Conservation (phyloP, 805 yeast genomes). For the Candida ulmi region DNA sequence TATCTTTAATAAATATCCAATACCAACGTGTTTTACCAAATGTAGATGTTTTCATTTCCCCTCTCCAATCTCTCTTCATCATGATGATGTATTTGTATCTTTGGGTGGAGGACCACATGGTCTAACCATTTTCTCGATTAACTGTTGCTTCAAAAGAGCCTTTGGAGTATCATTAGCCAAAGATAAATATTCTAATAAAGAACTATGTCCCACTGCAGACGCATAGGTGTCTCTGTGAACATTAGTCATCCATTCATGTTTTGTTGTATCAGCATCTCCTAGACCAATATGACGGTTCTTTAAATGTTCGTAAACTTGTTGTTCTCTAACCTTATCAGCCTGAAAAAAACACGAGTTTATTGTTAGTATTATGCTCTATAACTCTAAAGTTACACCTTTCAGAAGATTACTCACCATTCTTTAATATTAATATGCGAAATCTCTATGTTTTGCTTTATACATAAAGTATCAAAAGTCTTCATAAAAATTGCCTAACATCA, state of each 20-base stretch:
- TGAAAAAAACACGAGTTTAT: too few species aligned
- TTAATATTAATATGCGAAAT: too few species aligned
- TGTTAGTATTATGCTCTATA: too few species aligned
- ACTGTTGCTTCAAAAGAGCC: constrained; percentile 23
- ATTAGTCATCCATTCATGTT: constrained; percentile 64
- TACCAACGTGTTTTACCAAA: too few species aligned
- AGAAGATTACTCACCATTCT: constrained; percentile 6
- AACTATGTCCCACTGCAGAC: constrained; percentile 54
- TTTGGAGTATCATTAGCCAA: constrained; percentile 45
- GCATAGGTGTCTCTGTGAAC: constrained; percentile 63
- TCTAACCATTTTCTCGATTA: constrained; percentile 35
- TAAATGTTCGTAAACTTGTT: constrained; percentile 48
- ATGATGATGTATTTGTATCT: not conserved
- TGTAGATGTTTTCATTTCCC: too few species aligned
- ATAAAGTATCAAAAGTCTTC: too few species aligned
- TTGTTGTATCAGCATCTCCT: constrained; percentile 67
- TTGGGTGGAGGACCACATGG: constrained; percentile 22
- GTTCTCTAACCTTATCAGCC: constrained; percentile 65
- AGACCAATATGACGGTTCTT: constrained; percentile 66
- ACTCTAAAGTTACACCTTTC: too few species aligned
- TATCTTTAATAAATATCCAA: too few species aligned
- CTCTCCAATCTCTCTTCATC: too few species aligned
- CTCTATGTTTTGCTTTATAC: too few species aligned
- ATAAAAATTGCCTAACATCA: too few species aligned
- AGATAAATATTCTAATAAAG: constrained; percentile 47